phyloP scores from a whole-genome alignment of 768 basidiomycete genomes.

The Boletus rubropictus region DNA sequence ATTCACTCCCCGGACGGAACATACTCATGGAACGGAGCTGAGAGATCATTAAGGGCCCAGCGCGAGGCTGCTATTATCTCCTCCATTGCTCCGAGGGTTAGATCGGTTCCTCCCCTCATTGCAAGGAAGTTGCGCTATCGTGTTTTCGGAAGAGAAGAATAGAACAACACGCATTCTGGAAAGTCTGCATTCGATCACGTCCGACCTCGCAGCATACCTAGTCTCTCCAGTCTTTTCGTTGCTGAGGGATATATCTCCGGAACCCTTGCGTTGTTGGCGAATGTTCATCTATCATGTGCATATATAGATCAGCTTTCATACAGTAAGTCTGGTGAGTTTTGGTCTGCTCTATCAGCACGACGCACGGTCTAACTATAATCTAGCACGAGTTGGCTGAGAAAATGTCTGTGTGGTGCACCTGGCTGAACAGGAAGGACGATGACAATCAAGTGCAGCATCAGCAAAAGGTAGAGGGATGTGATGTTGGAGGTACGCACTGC shows the following conservation, averaged over 20 bases:
- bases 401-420: conserved; percentile 71
- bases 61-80: conserved; percentile 64
- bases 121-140: conserved; percentile 7
- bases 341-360: background rate
- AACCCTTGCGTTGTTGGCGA: conserved; percentile 8
- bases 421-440: conserved; percentile 67
- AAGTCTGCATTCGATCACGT: conserved; percentile 58
- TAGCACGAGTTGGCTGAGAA: conserved; percentile 81
- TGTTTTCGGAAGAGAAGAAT: conserved; percentile 52
- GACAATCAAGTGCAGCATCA: conserved; percentile 77
- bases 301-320: conserved; percentile 74
- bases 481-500: conserved; percentile 55
- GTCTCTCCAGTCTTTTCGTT: conserved; percentile 79
- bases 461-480: conserved; percentile 82
- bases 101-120: conserved; percentile 7
- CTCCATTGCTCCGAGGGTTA: conserved; percentile 76
- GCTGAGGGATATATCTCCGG: conserved; percentile 53
- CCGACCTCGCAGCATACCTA: conserved; percentile 43
- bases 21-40: conserved; percentile 70
- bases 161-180: conserved; percentile 84
- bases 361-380: background rate
- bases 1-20: conserved; percentile 47
- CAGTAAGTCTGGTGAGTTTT: conserved; percentile 42
- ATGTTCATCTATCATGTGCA: conserved; percentile 11
- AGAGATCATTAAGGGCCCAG: conserved; percentile 74